A percentile compares a stretch with the other conserved stretches of the same genome.
phyloP scores from a whole-genome alignment of 768 basidiomycete genomes.

The Phaeotremella fagi region DNA sequence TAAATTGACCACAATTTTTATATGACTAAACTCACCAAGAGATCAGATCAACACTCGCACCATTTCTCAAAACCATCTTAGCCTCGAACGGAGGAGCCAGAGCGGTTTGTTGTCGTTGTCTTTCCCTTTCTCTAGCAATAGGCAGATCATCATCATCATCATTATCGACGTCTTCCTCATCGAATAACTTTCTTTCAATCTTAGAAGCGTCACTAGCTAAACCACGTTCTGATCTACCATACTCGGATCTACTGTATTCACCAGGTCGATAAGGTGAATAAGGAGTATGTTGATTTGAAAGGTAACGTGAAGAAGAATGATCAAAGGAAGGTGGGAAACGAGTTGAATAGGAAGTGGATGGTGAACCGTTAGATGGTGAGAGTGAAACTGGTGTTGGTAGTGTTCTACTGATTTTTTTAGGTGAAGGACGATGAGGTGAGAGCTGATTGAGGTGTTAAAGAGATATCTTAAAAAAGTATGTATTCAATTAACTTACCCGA shows the following conservation, averaged over 20 bases:
- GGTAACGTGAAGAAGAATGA: conserved; percentile 17
- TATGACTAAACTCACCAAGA: conserved; percentile 26
- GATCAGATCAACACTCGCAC: conserved; percentile 37
- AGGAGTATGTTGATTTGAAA: conserved; percentile 23
- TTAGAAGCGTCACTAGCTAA: conserved; percentile 28
- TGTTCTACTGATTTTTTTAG: background rate
- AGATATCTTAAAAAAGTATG: background rate
- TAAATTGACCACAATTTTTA: background rate
- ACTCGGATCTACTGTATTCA: conserved; percentile 36
- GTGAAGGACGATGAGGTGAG: background rate
- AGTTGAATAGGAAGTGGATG: background rate
- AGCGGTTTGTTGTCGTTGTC: conserved; percentile 1
- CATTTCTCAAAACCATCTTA: conserved; percentile 37
- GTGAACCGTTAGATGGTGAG: background rate
- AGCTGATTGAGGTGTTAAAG: background rate
- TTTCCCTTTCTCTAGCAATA: conserved; percentile 1
- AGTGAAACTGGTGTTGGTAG: background rate
- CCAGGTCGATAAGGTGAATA: conserved; percentile 38
- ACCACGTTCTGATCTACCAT: conserved; percentile 27
- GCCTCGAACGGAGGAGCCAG: conserved; percentile 35
- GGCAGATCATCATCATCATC: conserved; percentile 18
- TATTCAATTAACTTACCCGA: background rate
- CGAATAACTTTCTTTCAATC: conserved; percentile 30
- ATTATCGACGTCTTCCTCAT: no score
- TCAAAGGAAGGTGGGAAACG: conserved; percentile 1